Evolutionary conservation across 2,329 filamentous ascomycete species (phyloP), one percentile per base, ranked within the genome.

Genomic region (Cephalotrichum gorgonifer): DNA sequence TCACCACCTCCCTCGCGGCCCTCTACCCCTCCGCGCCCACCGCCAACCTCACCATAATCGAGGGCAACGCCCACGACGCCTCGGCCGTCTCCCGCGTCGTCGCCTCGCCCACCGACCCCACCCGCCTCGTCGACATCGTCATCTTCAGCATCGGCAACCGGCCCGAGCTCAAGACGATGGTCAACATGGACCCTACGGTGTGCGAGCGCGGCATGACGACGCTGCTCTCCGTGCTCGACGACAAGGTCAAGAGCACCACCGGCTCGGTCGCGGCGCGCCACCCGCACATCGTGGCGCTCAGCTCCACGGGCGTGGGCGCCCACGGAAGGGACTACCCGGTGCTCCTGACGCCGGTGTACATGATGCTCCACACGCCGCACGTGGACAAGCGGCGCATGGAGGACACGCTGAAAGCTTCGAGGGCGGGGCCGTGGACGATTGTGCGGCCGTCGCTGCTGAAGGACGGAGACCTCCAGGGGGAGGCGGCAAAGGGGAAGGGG

Each of bases 301-400:
- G 62, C 45, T 67, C 65, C 8, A 73, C 67, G 1, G 71, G 71
- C 20, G 62, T 72, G 39, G 62, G 58, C 0, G 50, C 56, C 2
- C 55, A 56, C 33, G 63, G 59, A 1, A 56, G 66, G 1, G 74
- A 76, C 52, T 58, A 72, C 35, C 73, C 74, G 1, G 43, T 73
- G 4, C 50, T 63, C 0, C 59, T 72, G 53, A 41, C 62, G 3
- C 72, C 72, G 0, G 51, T 77, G 9, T 77, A 64, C 8, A 53
- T 61, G 44, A 48, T 70, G 33, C 58, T 76, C 4, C 54, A 56
- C 33, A 61, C 62, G 26, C 68, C 74, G 11, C 73, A 74, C 54
- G 57, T 48, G 9, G 75, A 78, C 53, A 78, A 78, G 62, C 59
- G 56, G 44, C 61, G 56, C 23, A 73, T 75, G 70, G 74, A 78